These are phyloP conservation scores for Hevea brasiliensis DNA, from an alignment of 345 rosid genomes.

Conservation along the genomic window DNA sequence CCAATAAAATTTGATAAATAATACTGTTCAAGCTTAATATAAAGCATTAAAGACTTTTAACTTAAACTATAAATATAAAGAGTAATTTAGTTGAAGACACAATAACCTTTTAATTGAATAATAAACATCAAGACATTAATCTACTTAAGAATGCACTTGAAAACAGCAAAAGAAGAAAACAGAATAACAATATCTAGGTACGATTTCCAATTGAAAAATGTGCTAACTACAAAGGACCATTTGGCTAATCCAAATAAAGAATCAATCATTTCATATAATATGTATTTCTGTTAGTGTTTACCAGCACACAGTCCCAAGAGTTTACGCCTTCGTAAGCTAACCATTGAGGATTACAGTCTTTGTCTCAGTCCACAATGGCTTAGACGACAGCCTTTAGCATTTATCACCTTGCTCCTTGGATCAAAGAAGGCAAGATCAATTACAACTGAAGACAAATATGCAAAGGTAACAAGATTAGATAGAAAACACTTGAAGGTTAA, in stretches of 20 bases:
- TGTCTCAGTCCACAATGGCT: constrained; percentile 21
- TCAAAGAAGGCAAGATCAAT: constrained; percentile 14
- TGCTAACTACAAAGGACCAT: not conserved
- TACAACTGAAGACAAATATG: constrained; percentile 1
- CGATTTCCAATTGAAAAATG: not conserved
- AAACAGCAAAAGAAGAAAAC: not conserved
- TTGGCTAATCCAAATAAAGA: constrained; percentile 5
- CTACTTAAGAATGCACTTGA: not conserved
- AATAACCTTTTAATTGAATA: not conserved
- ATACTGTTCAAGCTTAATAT: constrained; percentile 7
- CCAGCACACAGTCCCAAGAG: constrained; percentile 91
- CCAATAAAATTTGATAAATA: constrained; percentile 14
- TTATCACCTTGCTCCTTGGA: constrained; percentile 27
- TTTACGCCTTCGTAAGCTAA: constrained; percentile 87
- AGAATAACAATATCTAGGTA: not conserved
- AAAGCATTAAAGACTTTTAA: not conserved
- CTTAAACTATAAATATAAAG: no score
- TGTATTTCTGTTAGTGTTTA: constrained; percentile 34
- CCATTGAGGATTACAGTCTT: constrained; percentile 50
- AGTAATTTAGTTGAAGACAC: not conserved
- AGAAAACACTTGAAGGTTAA: not conserved
- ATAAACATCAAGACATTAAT: not conserved
- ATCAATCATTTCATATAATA: constrained; percentile 12
- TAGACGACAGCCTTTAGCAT: constrained; percentile 24
- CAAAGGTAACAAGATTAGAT: not conserved